Evolutionary conservation across 192 early-diverging fungal genomes (phyloP), one percentile per base, ranked within the genome.

Genomic region (Mortierella alpina): DNA sequence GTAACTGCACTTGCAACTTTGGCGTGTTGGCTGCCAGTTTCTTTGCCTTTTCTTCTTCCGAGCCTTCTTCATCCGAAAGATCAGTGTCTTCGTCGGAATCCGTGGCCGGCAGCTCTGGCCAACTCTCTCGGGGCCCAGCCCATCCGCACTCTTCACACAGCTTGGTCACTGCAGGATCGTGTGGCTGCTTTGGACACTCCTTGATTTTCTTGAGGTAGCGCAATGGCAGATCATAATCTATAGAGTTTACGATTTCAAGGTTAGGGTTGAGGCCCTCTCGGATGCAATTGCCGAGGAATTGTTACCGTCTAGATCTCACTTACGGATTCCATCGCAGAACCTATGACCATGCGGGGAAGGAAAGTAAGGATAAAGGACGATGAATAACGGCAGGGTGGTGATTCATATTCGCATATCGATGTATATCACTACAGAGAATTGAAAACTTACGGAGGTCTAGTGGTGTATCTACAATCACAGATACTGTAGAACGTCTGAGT

Each of bases 401-500:
- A 50, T 17, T 11, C 17, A 50, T 1, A 20, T 20, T 55, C 7
- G 22, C 8, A n/a, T 55, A 8, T n/a, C 44, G 7, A 13, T 51
- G 23, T 23, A 51, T 7, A 1, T 31, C 5, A 50, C 9, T 41
- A 51, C 57, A 8, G n/a, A n/a, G n/a, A n/a, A n/a, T n/a, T 5
- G 23, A 14, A 13, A 10, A 71, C 69, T 61, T 71, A 71, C 41
- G 76, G 76, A 12, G 76, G 76, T 8, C 63, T 55, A 4, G 76
- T 79, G 31, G 76, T 79, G 54, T 79, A 79, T 45, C 69, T 57
- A 57, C 76, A 79, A 52, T 79, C 76, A 31, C 76, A 79, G 64
- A 79, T 79, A 40, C 69, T 71, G 53, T 79, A 79, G 57, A 79
- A 67, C 8, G 69, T 72, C 15, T 79, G 76, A 23, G 69, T 22